Evolutionary conservation across 441 rosid species (phyloP), one percentile per base, ranked within the genome.

Genomic region (Biscutella auriculata): DNA sequence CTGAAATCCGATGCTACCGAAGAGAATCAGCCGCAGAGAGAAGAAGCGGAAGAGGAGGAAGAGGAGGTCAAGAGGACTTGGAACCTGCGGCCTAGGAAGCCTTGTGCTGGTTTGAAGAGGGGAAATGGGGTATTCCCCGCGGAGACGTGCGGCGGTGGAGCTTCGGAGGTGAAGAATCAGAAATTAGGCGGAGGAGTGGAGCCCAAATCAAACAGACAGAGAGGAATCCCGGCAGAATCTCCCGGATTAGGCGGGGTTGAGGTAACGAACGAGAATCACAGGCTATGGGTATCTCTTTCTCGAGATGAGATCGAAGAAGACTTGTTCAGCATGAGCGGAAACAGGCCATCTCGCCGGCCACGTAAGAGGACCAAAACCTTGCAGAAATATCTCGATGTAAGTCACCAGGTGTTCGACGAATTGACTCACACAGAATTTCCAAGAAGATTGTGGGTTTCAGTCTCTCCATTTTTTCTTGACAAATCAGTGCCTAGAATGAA

Each of bases 251-350:
- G 49, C 43, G 62, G 49, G 12, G 68, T 43, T n/a, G 88, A 79
- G 67, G 83, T 74, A 1, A 11, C 12, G 6, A 66, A 66, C 70
- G 87, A 78, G 73, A 83, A 80, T 73, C 81, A 34, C 62, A 81
- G 76, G 76, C 76, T 91, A 15, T 81, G 95, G 93, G 59, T 91
- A 1, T 69, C 96, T 44, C 70, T 88, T 15, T 81, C 93, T 2
- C 65, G 77, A 62, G 97, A 91, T 2, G 93, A 91, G 75, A 84
- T 91, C 52, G 97, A 91, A 58, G 97, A 91, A 62, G 97, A 91
- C 62, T 43, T 91, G 49, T 91, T 82, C 58, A 54, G 78, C 57
- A 71, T 88, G 85, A 83, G 95, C 17, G 97, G 95, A 33, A 80
- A 79, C 10, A 80, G 87, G 35, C 87, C 96, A 12, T 63, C 88